Conservation (phyloP, 495 filamentous ascomycete genomes). For the Penicillium cinerascens region DNA sequence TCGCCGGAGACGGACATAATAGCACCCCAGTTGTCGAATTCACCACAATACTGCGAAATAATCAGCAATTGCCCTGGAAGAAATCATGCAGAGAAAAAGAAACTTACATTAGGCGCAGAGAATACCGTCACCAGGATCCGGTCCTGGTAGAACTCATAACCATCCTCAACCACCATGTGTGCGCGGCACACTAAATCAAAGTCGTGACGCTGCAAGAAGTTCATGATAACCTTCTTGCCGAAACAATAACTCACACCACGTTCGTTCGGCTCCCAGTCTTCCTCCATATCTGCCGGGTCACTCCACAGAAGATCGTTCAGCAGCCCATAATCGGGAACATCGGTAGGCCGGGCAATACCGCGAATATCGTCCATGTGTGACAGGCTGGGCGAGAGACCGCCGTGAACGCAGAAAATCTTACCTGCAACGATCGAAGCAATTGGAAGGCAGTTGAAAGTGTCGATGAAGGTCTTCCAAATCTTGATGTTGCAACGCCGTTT, state of each 20-base stretch:
- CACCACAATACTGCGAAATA: constrained; percentile 82
- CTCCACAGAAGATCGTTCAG: constrained; percentile 97
- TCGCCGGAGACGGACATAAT: constrained; percentile 97
- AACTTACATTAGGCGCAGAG: constrained; percentile 90
- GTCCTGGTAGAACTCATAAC: constrained; percentile 98
- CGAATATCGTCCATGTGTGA: constrained; percentile 98
- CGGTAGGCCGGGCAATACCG: constrained; percentile 90
- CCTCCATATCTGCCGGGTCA: constrained; percentile 96
- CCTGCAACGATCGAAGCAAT: constrained; percentile 95
- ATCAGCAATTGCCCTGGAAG: not conserved
- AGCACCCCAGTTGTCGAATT: constrained; percentile 99
- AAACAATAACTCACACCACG: constrained; percentile 98
- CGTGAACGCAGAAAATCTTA: constrained; percentile 99
- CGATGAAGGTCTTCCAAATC: constrained; percentile 98
- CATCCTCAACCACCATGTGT: constrained; percentile 99
- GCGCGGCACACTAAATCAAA: constrained; percentile 97
- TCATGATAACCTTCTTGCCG: constrained; percentile 96
- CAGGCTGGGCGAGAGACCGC: constrained; percentile 87
- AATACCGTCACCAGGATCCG: constrained; percentile 95
- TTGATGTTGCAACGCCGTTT: constrained; percentile 97
- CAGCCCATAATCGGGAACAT: constrained; percentile 95
- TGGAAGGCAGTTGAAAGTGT: constrained; percentile 95
- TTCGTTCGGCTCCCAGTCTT: constrained; percentile 97
- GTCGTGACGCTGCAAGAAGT: constrained; percentile 91
- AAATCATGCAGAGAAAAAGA: not conserved